phyloP scores from a whole-genome alignment of 2,329 filamentous ascomycete genomes.

The Aspergillus quadrilineatus region DNA sequence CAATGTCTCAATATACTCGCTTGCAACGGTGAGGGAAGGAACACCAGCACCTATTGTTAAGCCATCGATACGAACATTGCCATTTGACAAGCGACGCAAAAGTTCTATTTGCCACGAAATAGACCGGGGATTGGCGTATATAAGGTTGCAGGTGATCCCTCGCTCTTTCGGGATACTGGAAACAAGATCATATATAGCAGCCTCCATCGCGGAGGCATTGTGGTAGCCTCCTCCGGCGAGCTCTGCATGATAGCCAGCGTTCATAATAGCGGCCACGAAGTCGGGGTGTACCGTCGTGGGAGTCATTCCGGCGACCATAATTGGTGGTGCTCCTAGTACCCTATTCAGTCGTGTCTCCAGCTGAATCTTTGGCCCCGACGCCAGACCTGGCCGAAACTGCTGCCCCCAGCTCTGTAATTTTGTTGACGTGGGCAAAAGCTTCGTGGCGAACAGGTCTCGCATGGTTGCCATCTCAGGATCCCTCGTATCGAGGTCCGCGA shows the following conservation, averaged over 20 bases:
- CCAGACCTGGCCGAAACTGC: constrained; percentile 82
- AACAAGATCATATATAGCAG: constrained; percentile 49
- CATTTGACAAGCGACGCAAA: constrained; percentile 58
- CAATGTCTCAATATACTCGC: constrained; percentile 90
- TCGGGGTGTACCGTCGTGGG: constrained; percentile 81
- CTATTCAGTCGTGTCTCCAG: constrained; percentile 97
- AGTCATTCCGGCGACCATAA: constrained; percentile 94
- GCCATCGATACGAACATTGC: constrained; percentile 83
- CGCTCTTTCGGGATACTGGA: constrained; percentile 66
- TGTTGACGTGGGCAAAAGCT: constrained; percentile 57
- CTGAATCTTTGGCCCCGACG: constrained; percentile 79
- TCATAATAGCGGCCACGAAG: constrained; percentile 55
- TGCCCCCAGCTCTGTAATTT: constrained; percentile 90
- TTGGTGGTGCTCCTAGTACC: constrained; percentile 76
- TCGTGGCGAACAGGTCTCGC: constrained; percentile 17
- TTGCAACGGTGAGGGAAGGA: constrained; percentile 86
- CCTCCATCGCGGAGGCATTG: constrained; percentile 44
- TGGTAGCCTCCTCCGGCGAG: constrained; percentile 54
- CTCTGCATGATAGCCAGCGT: constrained; percentile 50
- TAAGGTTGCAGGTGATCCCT: constrained; percentile 54
- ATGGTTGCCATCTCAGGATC: constrained; percentile 20
- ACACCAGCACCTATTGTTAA: constrained; percentile 91
- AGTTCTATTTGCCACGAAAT: constrained; percentile 56
- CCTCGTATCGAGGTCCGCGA: constrained; percentile 15
- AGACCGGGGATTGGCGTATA: constrained; percentile 54